Conservation (phyloP, 257 asterid species). For the Avicennia marina region DNA sequence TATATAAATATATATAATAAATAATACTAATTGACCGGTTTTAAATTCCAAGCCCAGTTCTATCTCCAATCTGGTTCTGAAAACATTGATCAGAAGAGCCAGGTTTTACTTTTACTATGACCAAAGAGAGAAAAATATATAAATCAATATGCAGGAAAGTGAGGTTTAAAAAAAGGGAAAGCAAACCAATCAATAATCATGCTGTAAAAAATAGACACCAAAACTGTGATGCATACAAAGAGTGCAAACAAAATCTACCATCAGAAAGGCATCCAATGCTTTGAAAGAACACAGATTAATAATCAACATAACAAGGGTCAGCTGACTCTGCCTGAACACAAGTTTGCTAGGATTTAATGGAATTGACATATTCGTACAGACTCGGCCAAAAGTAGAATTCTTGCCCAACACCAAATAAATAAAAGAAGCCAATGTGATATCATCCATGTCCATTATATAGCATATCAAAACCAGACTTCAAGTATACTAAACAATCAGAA, state of each 20-base stretch:
- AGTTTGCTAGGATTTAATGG: neutral
- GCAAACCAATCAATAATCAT: neutral
- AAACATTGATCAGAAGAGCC: too few species aligned
- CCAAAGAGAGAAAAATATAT: neutral
- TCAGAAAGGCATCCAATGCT: neutral
- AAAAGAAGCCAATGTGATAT: neutral
- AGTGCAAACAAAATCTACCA: too few species aligned
- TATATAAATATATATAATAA: too few species aligned
- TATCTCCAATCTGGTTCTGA: too few species aligned
- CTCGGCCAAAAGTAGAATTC: slow-evolving; percentile 2
- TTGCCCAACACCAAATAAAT: neutral
- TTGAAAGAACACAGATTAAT: neutral
- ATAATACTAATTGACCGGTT: too few species aligned
- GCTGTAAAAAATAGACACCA: neutral
- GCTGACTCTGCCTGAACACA: neutral
- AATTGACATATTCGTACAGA: neutral
- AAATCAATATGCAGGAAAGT: slow-evolving; percentile 6
- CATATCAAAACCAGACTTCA: neutral
- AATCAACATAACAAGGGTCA: neutral
- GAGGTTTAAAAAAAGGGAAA: neutral
- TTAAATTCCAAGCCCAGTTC: too few species aligned
- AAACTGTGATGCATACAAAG: neutral
- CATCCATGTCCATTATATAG: neutral
- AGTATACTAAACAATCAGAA: neutral
- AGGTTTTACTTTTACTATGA: slow-evolving; percentile 11